Conservation (phyloP, 2,329 filamentous ascomycete genomes). For the Verticillium albo-atrum region DNA sequence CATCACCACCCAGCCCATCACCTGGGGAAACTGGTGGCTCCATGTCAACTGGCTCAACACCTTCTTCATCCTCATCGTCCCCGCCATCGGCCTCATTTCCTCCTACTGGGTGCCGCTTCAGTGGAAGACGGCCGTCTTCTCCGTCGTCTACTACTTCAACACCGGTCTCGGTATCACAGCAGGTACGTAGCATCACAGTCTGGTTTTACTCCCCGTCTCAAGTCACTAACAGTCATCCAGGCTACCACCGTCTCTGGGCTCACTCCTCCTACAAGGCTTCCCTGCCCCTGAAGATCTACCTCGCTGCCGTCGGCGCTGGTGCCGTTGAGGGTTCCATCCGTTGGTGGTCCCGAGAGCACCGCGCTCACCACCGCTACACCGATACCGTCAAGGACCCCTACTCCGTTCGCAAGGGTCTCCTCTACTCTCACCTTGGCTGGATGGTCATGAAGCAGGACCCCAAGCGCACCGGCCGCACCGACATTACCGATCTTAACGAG, state of each 20-base stretch:
- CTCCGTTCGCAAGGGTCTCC: slow-evolving; percentile 80
- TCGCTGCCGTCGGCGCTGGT: slow-evolving; percentile 76
- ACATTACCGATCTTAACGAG: slow-evolving; percentile 84
- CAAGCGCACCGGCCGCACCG: slow-evolving; percentile 80
- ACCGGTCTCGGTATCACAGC: slow-evolving; percentile 77
- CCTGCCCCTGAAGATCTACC: slow-evolving; percentile 72
- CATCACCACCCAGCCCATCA: slow-evolving; percentile 79
- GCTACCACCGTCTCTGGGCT: slow-evolving; percentile 71
- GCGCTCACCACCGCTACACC: slow-evolving; percentile 86
- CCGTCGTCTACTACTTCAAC: slow-evolving; percentile 78
- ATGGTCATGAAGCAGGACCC: slow-evolving; percentile 94
- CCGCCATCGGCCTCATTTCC: slow-evolving; percentile 66
- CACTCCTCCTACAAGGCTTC: slow-evolving; percentile 79
- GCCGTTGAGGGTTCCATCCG: slow-evolving; percentile 81
- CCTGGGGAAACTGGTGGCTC: slow-evolving; percentile 79
- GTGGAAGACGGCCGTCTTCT: slow-evolving; percentile 67
- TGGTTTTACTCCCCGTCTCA: neutral
- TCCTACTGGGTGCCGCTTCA: slow-evolving; percentile 75
- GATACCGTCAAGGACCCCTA: slow-evolving; percentile 91
- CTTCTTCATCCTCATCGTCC: slow-evolving; percentile 73
- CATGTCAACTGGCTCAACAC: slow-evolving; percentile 94
- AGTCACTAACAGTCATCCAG: slow-evolving; percentile 5
- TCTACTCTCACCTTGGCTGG: slow-evolving; percentile 80
- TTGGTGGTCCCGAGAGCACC: slow-evolving; percentile 86
- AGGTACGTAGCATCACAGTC: slow-evolving; percentile 41